These are phyloP conservation scores for Tolypocladium tundrense DNA, from an alignment of 2,329 filamentous ascomycete genomes.

Conservation along the genomic window DNA sequence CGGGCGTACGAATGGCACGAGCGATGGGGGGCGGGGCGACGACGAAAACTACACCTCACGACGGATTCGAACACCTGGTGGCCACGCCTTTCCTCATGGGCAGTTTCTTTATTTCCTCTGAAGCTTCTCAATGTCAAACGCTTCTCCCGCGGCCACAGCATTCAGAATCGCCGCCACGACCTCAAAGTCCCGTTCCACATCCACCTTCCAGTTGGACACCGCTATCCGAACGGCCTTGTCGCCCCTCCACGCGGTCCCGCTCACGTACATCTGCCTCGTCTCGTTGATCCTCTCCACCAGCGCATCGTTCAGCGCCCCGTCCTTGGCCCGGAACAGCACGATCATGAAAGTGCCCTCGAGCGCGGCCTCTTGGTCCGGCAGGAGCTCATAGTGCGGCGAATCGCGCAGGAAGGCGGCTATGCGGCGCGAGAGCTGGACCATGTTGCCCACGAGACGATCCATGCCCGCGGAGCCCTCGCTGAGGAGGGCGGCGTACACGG, in stretches of 20 bases:
- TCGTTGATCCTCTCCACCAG: conserved; percentile 67
- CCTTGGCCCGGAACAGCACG: conserved; percentile 66
- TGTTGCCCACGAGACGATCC: conserved; percentile 56
- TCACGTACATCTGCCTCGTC: conserved; percentile 68
- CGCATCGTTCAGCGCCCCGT: conserved; percentile 48
- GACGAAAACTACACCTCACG: background rate
- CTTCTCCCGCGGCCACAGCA: conserved; percentile 27
- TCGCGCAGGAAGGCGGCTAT: conserved; percentile 54
- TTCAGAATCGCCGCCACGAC: conserved; percentile 56
- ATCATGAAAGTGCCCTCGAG: conserved; percentile 48
- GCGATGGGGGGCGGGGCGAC: background rate
- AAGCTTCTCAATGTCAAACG: conserved; percentile 14
- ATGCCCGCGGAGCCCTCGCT: conserved; percentile 66
- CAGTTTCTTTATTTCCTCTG: background rate
- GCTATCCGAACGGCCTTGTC: conserved; percentile 70
- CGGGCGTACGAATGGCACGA: background rate
- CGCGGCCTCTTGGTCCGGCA: conserved; percentile 40
- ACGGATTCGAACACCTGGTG: background rate
- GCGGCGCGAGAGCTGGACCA: conserved; percentile 59
- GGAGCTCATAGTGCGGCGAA: conserved; percentile 53
- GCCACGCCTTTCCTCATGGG: background rate
- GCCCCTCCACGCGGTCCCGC: conserved; percentile 69
- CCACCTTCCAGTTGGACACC: conserved; percentile 73
- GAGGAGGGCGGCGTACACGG: conserved; percentile 70
- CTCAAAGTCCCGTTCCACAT: conserved; percentile 54